Evolutionary conservation across 768 basidiomycete genomes (phyloP).

Genomic region (Daedaleopsis nitida): DNA sequence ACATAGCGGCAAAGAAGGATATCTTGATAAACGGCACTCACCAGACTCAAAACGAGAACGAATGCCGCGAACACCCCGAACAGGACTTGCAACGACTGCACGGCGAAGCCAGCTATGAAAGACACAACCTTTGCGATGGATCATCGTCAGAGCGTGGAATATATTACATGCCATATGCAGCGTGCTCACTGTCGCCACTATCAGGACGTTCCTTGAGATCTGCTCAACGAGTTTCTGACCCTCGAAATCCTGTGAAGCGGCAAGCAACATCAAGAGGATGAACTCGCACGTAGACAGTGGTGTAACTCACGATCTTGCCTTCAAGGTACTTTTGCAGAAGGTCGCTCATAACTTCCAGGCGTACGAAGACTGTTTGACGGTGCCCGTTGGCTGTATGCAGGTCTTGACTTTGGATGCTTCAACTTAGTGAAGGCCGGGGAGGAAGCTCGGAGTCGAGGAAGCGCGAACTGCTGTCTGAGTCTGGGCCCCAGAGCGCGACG

Average conservation of each 20-base stretch:
- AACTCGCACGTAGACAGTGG: no score
- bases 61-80: conserved; percentile 48
- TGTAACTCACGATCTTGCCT: conserved; percentile 35
- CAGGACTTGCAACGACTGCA: conserved; percentile 57
- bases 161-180: no score
- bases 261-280: neutral
- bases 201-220: conserved; percentile 45
- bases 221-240: conserved; percentile 58
- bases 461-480: no score
- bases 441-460: no score
- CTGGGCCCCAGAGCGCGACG: no score
- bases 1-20: no score
- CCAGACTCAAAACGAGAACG: conserved; percentile 16
- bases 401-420: no score
- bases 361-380: neutral
- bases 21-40: conserved; percentile 3
- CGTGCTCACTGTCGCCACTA: conserved; percentile 46
- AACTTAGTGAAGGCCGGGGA: no score
- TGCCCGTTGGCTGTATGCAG: no score
- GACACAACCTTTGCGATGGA: conserved; percentile 45
- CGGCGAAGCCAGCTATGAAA: conserved; percentile 57
- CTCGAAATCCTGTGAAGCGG: conserved; percentile 53
- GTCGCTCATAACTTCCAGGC: conserved; percentile 2
- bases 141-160: neutral
- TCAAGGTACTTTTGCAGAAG: conserved; percentile 28